These are phyloP conservation scores for Geotrichum cucujoidarum DNA, from an alignment of 1,139 yeast species.

Conservation along the genomic window DNA sequence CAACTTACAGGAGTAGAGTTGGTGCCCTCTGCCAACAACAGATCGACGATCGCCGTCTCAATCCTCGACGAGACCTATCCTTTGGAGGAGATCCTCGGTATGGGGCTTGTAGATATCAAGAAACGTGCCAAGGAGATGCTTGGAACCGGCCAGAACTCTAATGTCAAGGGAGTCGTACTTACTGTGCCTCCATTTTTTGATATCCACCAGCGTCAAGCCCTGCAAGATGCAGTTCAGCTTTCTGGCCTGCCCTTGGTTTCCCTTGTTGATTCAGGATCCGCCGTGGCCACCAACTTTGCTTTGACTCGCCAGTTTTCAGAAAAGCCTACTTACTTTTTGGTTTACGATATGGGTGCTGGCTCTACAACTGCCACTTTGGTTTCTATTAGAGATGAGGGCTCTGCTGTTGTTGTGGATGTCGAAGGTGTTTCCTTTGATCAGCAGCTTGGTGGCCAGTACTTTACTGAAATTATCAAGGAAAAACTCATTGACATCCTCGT, in stretches of 20 bases:
- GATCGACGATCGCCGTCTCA: constrained; percentile 55
- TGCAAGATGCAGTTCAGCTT: constrained; percentile 65
- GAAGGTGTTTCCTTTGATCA: constrained; percentile 69
- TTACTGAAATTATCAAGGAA: constrained; percentile 62
- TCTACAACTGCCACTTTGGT: constrained; percentile 82
- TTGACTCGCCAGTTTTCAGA: constrained; percentile 44
- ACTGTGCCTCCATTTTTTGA: constrained; percentile 72
- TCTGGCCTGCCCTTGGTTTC: constrained; percentile 65
- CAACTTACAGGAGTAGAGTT: constrained; percentile 62
- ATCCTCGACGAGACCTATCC: constrained; percentile 45
- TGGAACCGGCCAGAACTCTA: constrained; percentile 32
- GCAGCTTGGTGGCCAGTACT: constrained; percentile 65
- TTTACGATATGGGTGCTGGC: constrained; percentile 93
- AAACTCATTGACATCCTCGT: constrained; percentile 55
- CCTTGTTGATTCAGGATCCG: constrained; percentile 82
- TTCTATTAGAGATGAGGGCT: constrained; percentile 43
- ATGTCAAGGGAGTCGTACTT: constrained; percentile 61
- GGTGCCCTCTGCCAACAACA: constrained; percentile 42
- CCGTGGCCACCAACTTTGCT: constrained; percentile 77
- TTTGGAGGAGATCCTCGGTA: constrained; percentile 79
- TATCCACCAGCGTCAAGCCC: constrained; percentile 62
- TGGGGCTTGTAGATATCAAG: constrained; percentile 67
- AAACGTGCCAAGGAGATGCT: constrained; percentile 55
- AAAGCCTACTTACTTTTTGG: constrained; percentile 50
- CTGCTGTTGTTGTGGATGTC: constrained; percentile 48